Evolutionary conservation across 345 rosid genomes (phyloP).

Genomic region (Eucalyptus leucophloia): DNA sequence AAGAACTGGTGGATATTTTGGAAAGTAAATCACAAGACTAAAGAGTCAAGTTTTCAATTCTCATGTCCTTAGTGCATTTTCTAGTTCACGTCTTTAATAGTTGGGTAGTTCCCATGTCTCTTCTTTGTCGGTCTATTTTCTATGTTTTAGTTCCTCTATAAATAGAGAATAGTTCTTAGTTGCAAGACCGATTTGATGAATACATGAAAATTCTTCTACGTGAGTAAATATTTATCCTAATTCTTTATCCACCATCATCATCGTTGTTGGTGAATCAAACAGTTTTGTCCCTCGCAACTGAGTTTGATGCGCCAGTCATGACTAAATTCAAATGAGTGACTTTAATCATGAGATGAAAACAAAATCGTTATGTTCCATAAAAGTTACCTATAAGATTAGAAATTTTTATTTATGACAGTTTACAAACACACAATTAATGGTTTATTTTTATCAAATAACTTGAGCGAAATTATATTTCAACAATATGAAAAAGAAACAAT

Average conservation of each 20-base stretch:
- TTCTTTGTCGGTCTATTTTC: background rate
- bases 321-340: background rate
- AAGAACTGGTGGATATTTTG: background rate
- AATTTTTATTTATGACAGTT: background rate
- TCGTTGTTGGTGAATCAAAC: too few relatives aligned
- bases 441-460: background rate
- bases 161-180: background rate
- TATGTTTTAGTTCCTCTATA: background rate
- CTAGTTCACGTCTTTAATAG: background rate
- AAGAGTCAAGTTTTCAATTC: background rate
- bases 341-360: background rate
- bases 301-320: background rate
- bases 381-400: too few relatives aligned
- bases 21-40: background rate
- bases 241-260: accelerated
- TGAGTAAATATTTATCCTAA: background rate
- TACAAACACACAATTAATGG: background rate
- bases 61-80: background rate
- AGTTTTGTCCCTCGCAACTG: too few relatives aligned
- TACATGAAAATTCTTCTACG: too few relatives aligned
- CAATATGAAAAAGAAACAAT: background rate
- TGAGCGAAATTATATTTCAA: background rate
- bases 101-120: background rate
- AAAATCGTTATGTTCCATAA: background rate
- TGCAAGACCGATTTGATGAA: background rate